Conservation (phyloP, 2,329 filamentous ascomycete species). For the Colletotrichum shisoi region DNA sequence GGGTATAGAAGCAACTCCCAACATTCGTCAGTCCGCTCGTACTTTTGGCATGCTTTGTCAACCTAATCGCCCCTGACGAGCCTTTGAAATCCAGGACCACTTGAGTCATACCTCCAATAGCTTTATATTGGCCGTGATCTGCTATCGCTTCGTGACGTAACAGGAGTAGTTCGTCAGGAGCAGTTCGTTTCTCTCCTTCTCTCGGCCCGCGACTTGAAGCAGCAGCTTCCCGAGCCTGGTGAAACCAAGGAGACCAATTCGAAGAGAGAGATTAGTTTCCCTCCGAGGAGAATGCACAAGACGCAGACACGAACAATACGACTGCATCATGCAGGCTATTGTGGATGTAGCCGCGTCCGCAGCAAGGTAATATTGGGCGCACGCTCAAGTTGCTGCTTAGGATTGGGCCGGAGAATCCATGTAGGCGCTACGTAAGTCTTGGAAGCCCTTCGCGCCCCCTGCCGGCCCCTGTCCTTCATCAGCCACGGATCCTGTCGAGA, state of each 20-base stretch:
- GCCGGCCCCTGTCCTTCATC: conserved; percentile 8
- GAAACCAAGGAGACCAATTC: conserved; percentile 10
- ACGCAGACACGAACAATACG: conserved; percentile 25
- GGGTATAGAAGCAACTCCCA: neutral
- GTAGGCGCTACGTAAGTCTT: conserved; percentile 5
- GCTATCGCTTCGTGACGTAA: neutral
- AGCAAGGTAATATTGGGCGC: conserved; percentile 13
- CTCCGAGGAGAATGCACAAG: conserved; percentile 4
- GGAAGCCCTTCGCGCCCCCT: conserved; percentile 24
- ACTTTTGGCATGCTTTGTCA: conserved; percentile 5
- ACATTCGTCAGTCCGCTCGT: conserved; percentile 26
- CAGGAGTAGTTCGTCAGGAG: too few relatives aligned
- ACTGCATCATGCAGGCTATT: conserved; percentile 35
- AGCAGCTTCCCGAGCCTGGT: conserved; percentile 16
- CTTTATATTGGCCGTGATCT: conserved; percentile 1
- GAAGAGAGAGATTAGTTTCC: conserved; percentile 3
- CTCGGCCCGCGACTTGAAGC: neutral
- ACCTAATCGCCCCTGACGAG: conserved; percentile 24
- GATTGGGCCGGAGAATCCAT: conserved; percentile 29
- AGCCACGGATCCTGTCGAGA: conserved; percentile 26
- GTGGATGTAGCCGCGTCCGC: conserved; percentile 28
- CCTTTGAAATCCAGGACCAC: conserved; percentile 18
- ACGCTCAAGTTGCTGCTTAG: conserved; percentile 16
- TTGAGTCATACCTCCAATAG: conserved; percentile 16
- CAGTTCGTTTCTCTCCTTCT: too few relatives aligned